phyloP scores from a whole-genome alignment of 768 basidiomycete species.

The Coprinopsis cinerea region DNA sequence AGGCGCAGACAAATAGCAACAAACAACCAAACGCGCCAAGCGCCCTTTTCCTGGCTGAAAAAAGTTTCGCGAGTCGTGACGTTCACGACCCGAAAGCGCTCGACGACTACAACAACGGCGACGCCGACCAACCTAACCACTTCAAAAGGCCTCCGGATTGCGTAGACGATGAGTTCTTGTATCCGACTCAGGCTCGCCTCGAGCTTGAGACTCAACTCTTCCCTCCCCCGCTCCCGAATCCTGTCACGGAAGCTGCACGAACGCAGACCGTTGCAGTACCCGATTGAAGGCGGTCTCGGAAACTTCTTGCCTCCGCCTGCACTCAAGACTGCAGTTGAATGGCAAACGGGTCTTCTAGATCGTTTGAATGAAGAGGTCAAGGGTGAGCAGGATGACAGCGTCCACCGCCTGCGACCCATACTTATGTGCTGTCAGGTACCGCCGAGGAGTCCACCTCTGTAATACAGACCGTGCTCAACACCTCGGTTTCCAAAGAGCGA shows the following conservation, averaged over 20 bases:
- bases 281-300: conserved; percentile 65
- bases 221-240: conserved; percentile 18
- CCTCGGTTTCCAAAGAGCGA: conserved; percentile 50
- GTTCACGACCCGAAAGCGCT: conserved; percentile 10
- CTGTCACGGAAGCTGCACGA: conserved; percentile 41
- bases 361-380: conserved; percentile 70
- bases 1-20: conserved; percentile 26
- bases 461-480: conserved; percentile 65
- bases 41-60: conserved; percentile 4
- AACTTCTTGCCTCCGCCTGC: conserved; percentile 73
- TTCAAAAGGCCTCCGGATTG: not conserved
- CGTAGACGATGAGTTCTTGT: conserved; percentile 7
- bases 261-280: conserved; percentile 55
- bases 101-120: conserved; percentile 1
- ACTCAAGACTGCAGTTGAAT: conserved; percentile 69
- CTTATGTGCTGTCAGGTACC: conserved; percentile 31
- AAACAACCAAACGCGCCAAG: conserved; percentile 17
- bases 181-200: conserved; percentile 7
- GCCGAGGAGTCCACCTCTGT: conserved; percentile 51
- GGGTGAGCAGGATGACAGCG: conserved; percentile 39
- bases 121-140: not conserved
- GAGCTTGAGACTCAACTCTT: conserved; percentile 22
- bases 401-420: not conserved
- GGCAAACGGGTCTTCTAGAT: conserved; percentile 77
- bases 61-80: conserved; percentile 21